Evolutionary conservation across 306 rosid species (phyloP).

Genomic region (Pueraria montana): DNA sequence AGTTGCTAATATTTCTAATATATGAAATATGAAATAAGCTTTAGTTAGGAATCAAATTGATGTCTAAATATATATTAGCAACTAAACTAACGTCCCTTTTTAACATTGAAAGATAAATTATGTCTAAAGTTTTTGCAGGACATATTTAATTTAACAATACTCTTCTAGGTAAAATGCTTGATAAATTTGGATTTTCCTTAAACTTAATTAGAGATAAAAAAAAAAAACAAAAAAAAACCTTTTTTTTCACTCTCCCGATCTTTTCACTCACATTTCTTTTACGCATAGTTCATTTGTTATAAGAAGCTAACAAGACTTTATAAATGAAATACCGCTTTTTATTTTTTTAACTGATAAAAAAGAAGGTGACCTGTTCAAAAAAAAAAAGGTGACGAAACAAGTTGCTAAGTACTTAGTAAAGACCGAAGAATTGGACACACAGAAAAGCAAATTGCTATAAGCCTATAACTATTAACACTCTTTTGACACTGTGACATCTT

Average conservation of each 20-base stretch:
- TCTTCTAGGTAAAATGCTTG: neutral
- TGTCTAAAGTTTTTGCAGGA: neutral
- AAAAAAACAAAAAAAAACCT: too few species aligned
- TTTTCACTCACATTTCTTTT: too few species aligned
- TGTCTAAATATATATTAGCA: neutral
- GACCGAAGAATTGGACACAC: neutral
- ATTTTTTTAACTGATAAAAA: neutral
- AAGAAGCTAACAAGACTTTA: neutral
- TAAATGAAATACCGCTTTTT: neutral
- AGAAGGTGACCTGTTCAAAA: too few species aligned
- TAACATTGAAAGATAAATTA: neutral
- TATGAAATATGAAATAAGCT: neutral
- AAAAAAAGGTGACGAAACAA: neutral
- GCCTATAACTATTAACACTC: neutral
- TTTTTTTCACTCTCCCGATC: too few species aligned
- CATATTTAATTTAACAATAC: too few species aligned
- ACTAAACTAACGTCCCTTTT: neutral
- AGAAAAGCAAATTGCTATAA: neutral
- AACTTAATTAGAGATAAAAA: too few species aligned
- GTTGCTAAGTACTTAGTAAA: neutral
- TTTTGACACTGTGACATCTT: neutral
- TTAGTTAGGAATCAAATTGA: neutral
- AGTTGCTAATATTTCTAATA: neutral
- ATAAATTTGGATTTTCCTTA: neutral
- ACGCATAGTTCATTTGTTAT: neutral